Base-by-base conservation (phyloP, 2,329 filamentous ascomycete genomes). In the Fusarium subtropicale region DNA sequence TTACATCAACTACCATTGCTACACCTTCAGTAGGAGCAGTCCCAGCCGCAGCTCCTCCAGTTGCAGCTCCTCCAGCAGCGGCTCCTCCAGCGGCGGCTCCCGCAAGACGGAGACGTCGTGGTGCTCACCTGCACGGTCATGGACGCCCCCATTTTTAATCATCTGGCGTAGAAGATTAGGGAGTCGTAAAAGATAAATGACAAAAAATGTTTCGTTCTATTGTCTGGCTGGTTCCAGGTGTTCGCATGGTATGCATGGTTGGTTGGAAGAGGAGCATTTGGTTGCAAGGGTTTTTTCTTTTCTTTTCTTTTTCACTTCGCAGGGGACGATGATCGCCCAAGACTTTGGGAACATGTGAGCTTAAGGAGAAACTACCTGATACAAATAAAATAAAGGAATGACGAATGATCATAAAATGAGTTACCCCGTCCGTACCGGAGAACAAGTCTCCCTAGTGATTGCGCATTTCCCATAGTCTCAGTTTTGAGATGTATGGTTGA, bases 71-170 rank as follows among this genome's bases (percentile, higher is more conserved):
- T 15, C 26, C 41, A 30, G 31, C 41, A 4, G 41, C 33, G 12
- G 42, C 46, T n/a, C 30, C 47, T 26, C 52, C 52, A 11, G 51
- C 30, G 10, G 51, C 39, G 20, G 39, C 28, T 16, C 46, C 46
- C 7, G 48, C 42, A 13, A 66, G 64, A 24, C 73, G 70, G 20
- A 74, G 75, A 53, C 76, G 78, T 33, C 77, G 75, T 11, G 73
- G 64, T 42, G 74, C 65, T 36, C 80, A 82, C 63, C 66, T 80
- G 36, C 81, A 82, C 74, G 77, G 79, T 4, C 79, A 80, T 56
- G 72, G 71, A 36, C 76, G 74, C 36, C 69, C 65, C 18, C 75
- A 74, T 68, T 50, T 74, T 56, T 76, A 73, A 38, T 51, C 54
- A 61, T 68, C 48, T 64, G 59, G 47, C 33, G 44, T 52, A 46